Evolutionary conservation across 2,329 filamentous ascomycete species (phyloP), one percentile per base, ranked within the genome.

Genomic region (Aspergillus amoenus): DNA sequence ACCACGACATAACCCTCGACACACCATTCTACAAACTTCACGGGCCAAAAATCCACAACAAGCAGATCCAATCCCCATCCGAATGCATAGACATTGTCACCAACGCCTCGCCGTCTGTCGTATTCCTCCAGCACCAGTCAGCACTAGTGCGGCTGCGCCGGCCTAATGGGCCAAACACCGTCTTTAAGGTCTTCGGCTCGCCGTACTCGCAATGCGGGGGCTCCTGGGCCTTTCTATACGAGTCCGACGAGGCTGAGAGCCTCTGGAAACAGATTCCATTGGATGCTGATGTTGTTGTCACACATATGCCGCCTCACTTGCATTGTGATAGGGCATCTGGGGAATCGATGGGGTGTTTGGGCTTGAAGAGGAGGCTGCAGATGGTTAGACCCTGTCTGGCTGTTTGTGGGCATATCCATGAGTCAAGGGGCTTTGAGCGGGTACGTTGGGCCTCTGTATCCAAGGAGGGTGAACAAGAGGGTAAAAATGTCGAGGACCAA

Each of bases 321-420:
- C 76, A 80, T 66, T 78, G 79, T 60, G 82, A 86, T 61, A 68
- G 70, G 52, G 67, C 62, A 44, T 60, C 57, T 22, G 66, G 66
- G 22, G 64, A 50, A 27, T 56, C 64, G n/a, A 73, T 76, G 57
- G 83, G 84, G 39, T 86, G 83, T 66, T 68, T 74, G 56, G 73
- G 69, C 13, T 75, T 86, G 48, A 69, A 72, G 34, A 65, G 74
- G 56, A 70, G 73, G 2, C 61, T 86, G 51, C 73, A 74, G 66
- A 70, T 72, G 34, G 74, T 82, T 27, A 75, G 79, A 52, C 84
- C 84, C 24, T 68, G 72, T 61, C 68, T 86, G 58, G 77, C 77
- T 60, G 71, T 86, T 53, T 86, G 80, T 66, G 84, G 84, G n/a
- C 83, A 86, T 73, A 80, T 84, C 39, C 83, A 86, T 70, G 79